Conservation (phyloP, 169 alveolate species). For the Cystoisospora suis region DNA sequence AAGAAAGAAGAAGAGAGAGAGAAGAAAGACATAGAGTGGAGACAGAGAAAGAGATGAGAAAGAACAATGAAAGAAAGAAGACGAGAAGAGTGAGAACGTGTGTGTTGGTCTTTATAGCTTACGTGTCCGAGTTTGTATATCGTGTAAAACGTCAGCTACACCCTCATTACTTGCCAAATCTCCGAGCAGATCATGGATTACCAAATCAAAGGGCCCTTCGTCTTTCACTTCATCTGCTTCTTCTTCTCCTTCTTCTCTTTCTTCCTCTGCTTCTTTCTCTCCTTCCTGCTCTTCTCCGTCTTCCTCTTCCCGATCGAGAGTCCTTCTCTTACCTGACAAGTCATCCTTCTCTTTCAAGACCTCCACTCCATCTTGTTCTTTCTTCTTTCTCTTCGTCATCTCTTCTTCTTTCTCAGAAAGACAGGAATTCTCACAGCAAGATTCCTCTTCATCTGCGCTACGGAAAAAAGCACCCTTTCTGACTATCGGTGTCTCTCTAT, state of each 20-base stretch:
- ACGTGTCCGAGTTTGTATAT: slow-evolving; percentile 58
- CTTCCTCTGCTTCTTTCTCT: not conserved
- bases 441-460: not conserved
- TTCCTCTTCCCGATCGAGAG: not conserved
- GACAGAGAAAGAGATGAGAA: not conserved
- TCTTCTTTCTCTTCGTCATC: not conserved
- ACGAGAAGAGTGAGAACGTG: not conserved
- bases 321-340: too few relatives aligned
- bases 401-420: not conserved
- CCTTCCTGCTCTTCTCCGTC: not conserved
- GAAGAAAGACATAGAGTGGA: not conserved
- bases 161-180: slow-evolving; percentile 64
- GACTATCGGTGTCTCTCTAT: not conserved
- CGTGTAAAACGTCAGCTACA: slow-evolving; percentile 63
- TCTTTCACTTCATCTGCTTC: not conserved
- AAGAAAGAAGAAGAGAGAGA: not conserved
- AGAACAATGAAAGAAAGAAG: not conserved
- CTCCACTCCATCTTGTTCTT: too few relatives aligned
- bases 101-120: not conserved
- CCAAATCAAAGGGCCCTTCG: slow-evolving; percentile 34
- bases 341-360: too few relatives aligned
- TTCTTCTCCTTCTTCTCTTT: not conserved
- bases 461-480: not conserved
- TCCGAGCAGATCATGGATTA: slow-evolving; percentile 62
- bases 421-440: not conserved